These are phyloP conservation scores for Paracorniculantispora psalliotae DNA, from an alignment of 2,329 filamentous ascomycete genomes.

Conservation along the genomic window DNA sequence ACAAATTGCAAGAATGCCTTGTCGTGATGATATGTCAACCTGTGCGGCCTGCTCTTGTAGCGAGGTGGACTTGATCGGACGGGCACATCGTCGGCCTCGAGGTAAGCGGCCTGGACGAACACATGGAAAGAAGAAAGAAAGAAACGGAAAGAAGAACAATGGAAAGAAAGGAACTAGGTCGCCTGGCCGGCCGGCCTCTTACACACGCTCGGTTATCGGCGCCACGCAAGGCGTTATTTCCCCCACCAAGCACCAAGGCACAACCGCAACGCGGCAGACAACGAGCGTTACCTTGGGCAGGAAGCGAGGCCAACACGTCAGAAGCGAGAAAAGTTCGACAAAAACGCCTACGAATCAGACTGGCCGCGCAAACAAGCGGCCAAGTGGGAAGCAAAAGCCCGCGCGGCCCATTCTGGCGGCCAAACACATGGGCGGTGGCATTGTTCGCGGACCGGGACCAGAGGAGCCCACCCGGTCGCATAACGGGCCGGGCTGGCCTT, in stretches of 20 bases:
- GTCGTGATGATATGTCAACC: neutral
- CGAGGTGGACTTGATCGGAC: neutral
- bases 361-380: neutral
- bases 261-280: no score
- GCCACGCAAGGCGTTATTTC: no score
- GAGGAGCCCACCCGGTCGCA: slow-evolving; percentile 3
- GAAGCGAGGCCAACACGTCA: neutral
- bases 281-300: neutral
- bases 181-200: no score
- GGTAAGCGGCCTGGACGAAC: neutral
- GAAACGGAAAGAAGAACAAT: neutral
- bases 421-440: neutral
- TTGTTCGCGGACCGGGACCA: neutral
- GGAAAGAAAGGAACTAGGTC: no score
- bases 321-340: neutral
- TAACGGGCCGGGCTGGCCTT: neutral
- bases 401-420: neutral
- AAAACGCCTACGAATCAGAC: slow-evolving; percentile 8
- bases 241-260: neutral
- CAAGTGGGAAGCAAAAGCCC: neutral
- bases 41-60: neutral
- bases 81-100: no score
- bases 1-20: neutral
- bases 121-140: neutral
- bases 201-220: no score